phyloP scores from a whole-genome alignment of 441 rosid species.

The Gossypium schwendimanii region DNA sequence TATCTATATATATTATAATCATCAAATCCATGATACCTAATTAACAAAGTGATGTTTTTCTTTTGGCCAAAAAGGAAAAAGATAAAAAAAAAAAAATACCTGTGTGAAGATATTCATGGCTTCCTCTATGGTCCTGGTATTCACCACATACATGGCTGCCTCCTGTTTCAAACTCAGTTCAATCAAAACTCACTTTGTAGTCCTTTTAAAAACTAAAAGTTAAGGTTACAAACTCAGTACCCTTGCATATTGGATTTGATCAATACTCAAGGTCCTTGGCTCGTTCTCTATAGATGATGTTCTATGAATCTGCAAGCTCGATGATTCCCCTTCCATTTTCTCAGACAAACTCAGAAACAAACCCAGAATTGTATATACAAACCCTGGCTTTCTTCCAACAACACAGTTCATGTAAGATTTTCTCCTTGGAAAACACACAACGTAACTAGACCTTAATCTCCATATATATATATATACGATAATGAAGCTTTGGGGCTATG shows the following conservation, averaged over 20 bases:
- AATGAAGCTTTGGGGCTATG: neutral
- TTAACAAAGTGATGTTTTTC: neutral
- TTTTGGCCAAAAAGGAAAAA: neutral
- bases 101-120: slow-evolving; percentile 38
- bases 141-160: slow-evolving; percentile 35
- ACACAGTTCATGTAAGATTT: neutral
- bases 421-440: neutral
- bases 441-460: neutral
- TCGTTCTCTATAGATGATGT: slow-evolving; percentile 41
- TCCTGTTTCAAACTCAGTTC: slow-evolving; percentile 25
- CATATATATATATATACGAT: neutral
- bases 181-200: neutral
- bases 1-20: too few species aligned
- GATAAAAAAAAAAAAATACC: slow-evolving; percentile 10
- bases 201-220: too few species aligned
- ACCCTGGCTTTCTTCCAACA: neutral
- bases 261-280: slow-evolving; percentile 37
- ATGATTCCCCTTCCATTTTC: slow-evolving; percentile 16
- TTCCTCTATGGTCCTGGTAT: slow-evolving; percentile 36
- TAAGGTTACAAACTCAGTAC: slow-evolving; percentile 13
- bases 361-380: neutral
- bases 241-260: slow-evolving; percentile 44
- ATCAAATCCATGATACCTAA: neutral
- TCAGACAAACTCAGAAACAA: neutral
- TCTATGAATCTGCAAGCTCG: slow-evolving; percentile 21